Conservation (phyloP, 495 filamentous ascomycete species). For the Evernia prunastri region DNA sequence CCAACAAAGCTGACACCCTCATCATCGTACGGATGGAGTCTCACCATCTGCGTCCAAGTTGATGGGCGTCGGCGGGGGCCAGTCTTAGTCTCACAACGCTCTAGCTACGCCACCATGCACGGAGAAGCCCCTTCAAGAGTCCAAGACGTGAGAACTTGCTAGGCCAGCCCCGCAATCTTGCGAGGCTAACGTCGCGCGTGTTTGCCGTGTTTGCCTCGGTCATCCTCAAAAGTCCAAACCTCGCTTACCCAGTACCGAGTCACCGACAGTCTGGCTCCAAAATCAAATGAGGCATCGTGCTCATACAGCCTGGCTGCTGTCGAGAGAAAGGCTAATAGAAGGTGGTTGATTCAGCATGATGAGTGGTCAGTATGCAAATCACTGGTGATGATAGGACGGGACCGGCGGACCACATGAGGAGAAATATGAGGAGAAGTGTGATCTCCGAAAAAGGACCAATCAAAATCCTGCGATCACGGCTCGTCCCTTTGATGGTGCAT, state of each 20-base stretch:
- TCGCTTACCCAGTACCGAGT: too few relatives aligned
- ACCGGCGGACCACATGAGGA: neutral
- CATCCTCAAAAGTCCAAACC: conserved; percentile 3
- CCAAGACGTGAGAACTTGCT: neutral
- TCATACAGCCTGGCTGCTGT: neutral
- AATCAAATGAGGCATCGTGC: neutral
- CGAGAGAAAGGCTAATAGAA: neutral
- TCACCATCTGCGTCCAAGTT: conserved; percentile 1
- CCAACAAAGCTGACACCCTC: conserved; percentile 7
- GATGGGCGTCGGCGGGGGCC: neutral
- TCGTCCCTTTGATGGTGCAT: neutral
- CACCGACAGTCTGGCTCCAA: neutral
- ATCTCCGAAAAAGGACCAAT: neutral
- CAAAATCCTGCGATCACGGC: neutral
- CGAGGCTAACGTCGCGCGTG: conserved; percentile 8
- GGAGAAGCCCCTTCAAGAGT: conserved; percentile 7
- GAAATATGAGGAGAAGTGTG: neutral
- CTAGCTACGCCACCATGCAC: conserved; percentile 14
- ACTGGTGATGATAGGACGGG: neutral
- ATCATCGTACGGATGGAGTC: conserved; percentile 7
- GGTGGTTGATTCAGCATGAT: neutral
- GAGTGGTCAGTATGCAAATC: neutral
- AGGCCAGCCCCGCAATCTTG: conserved; percentile 14
- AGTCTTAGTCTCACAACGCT: neutral
- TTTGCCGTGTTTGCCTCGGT: conserved; percentile 14